Evolutionary conservation across 2,329 filamentous ascomycete genomes (phyloP), one percentile per base, ranked within the genome.

Genomic region (Whalleya microplaca): DNA sequence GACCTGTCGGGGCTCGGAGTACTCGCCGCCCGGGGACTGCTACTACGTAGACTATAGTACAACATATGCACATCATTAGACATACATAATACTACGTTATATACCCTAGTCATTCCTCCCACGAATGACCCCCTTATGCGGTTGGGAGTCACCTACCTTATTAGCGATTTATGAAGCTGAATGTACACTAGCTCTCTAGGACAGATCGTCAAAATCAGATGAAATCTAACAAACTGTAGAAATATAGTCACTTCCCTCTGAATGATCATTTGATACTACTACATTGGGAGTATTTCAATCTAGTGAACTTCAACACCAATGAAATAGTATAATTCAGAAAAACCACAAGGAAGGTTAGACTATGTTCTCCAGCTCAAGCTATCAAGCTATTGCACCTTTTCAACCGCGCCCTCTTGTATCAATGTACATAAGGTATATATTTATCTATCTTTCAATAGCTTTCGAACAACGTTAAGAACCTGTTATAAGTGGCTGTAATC

Each of bases 121-220:
- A 7, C 32, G 14, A 37, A 20, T 41, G 19, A 45, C 18, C 41
- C 49, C 51, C 37, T 43, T 12, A 3, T 44, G 29, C 41, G 49
- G 41, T 21, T 23, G 44, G 29, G 40, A 32, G 47, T 48, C 21
- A 20, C 52, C 42, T 51, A 50, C 55, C 40, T 53, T n/a, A 27
- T 32, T 37, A 21, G 14, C 46, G 45, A 50, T 51, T 23, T n/a
- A n/a, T n/a, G 21, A 52, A 55, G 45, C 52, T 49, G 47, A 43
- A 43, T 20, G 37, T 57, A 50, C 51, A 48, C 37, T n/a, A 27
- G 27, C 48, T 41, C 37, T 49, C 56, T 54, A 45, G 59, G n/a
- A 59, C 50, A 56, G 56, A 46, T 51, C 50, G 51, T 42, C 41
- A 48, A 43, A 27, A 40, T 46, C 37, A n/a, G n/a, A n/a, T n/a